These are phyloP conservation scores for Epichloe sp. DNA, from an alignment of 2,329 filamentous ascomycete genomes.

Conservation along the genomic window DNA sequence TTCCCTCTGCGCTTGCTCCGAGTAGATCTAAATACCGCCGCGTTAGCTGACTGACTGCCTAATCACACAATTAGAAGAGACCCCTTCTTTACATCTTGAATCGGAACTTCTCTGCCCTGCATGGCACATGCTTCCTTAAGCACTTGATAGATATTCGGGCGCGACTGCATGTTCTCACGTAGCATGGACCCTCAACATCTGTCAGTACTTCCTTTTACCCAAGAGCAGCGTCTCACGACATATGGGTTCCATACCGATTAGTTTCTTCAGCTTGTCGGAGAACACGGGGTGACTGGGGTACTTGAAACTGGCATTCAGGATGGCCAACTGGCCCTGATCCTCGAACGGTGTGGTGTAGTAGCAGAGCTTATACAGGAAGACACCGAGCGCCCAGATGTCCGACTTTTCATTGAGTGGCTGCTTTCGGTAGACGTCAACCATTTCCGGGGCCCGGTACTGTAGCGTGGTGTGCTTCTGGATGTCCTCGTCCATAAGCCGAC, in stretches of 20 bases:
- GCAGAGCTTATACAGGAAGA: conserved; percentile 92
- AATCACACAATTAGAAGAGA: background rate
- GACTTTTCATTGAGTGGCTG: conserved; percentile 97
- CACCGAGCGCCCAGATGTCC: conserved; percentile 94
- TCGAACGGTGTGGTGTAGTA: conserved; percentile 99
- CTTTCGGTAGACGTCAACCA: conserved; percentile 96
- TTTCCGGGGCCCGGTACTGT: conserved; percentile 95
- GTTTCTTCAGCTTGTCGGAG: conserved; percentile 74
- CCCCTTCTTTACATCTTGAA: conserved; percentile 67
- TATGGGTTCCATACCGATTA: conserved; percentile 55
- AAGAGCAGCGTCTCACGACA: background rate
- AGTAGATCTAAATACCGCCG: conserved; percentile 49
- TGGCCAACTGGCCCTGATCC: conserved; percentile 93
- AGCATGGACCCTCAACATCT: conserved; percentile 64
- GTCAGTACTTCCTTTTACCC: background rate
- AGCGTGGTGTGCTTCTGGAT: conserved; percentile 94
- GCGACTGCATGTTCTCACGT: conserved; percentile 60
- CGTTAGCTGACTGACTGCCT: conserved; percentile 4
- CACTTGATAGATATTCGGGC: conserved; percentile 92
- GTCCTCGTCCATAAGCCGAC: conserved; percentile 87
- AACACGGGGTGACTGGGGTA: conserved; percentile 82
- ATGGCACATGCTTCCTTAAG: conserved; percentile 76
- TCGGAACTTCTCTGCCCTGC: conserved; percentile 74
- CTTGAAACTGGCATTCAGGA: conserved; percentile 88
- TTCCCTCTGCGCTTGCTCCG: conserved; percentile 50